Conservation (phyloP, 1,284 basidiomycete species). For the Cryptococcus depauperatus region DNA sequence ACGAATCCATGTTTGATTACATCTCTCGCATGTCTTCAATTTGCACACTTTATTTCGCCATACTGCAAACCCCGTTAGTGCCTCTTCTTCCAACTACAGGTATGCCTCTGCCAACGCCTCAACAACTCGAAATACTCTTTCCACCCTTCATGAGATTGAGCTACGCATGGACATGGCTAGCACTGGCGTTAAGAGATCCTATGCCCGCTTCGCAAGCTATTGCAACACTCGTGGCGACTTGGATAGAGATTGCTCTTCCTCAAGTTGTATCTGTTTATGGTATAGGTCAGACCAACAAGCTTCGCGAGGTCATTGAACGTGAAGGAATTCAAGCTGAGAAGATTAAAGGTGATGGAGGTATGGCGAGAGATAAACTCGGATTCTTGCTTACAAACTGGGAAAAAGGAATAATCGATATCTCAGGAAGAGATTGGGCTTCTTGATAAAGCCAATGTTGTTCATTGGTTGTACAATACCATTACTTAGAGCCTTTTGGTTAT, state of each 20-base stretch:
- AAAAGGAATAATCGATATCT: constrained; percentile 7
- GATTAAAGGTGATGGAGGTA: constrained; percentile 30
- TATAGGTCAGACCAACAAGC: constrained; percentile 62
- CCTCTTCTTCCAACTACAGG: constrained; percentile 33
- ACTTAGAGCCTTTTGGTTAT: too few relatives aligned
- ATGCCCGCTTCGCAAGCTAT: constrained; percentile 28
- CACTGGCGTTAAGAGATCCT: constrained; percentile 23
- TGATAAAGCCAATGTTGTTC: too few relatives aligned
- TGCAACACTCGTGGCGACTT: constrained; percentile 49
- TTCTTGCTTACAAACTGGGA: constrained; percentile 21
- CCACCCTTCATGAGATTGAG: constrained; percentile 57
- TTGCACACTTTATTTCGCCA: constrained; percentile 78
- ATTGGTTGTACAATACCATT: too few relatives aligned
- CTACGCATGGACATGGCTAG: constrained; percentile 59
- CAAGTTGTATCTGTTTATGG: constrained; percentile 61
- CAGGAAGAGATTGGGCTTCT: constrained; percentile 15
- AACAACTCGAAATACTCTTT: constrained; percentile 47
- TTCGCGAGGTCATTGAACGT: constrained; percentile 59
- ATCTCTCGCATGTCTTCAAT: constrained; percentile 69
- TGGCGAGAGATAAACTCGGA: constrained; percentile 25
- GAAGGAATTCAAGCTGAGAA: constrained; percentile 43
- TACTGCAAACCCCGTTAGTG: constrained; percentile 51
- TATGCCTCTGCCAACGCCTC: constrained; percentile 40
- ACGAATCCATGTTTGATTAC: constrained; percentile 59
- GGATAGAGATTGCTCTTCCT: constrained; percentile 63